Conservation (phyloP, 257 asterid genomes). For the Capsicum pubescens region DNA sequence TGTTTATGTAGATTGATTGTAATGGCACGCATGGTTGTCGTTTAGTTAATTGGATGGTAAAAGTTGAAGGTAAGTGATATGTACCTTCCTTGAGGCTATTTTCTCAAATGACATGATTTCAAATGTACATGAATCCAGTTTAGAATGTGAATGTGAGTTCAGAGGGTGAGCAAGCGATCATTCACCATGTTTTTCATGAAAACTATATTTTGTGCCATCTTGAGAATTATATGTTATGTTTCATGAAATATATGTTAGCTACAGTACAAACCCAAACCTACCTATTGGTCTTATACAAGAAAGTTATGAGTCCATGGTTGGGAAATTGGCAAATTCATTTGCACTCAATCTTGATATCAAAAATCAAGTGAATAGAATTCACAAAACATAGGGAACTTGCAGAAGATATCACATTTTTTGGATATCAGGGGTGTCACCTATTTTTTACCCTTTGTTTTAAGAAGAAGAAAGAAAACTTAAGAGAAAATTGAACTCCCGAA, state of each 20-base stretch:
- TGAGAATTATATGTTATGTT: too few relatives aligned
- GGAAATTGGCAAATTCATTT: conserved; percentile 8
- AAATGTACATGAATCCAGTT: too few relatives aligned
- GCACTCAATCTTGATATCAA: background rate
- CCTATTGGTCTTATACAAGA: background rate
- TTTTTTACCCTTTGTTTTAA: background rate
- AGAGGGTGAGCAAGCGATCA: too few relatives aligned
- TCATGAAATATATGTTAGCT: background rate
- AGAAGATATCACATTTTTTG: background rate
- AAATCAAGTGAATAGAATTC: background rate
- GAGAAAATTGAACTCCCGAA: conserved; percentile 21
- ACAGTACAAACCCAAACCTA: background rate
- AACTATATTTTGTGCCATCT: too few relatives aligned
- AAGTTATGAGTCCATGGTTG: background rate
- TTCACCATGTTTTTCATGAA: too few relatives aligned
- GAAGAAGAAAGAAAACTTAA: background rate
- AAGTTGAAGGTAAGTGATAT: too few relatives aligned
- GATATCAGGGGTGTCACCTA: background rate
- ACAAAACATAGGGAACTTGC: background rate
- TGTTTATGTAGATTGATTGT: too few relatives aligned
- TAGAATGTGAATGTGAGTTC: too few relatives aligned
- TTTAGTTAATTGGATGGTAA: too few relatives aligned
- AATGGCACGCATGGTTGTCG: too few relatives aligned
- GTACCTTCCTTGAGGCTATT: too few relatives aligned
- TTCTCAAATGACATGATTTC: too few relatives aligned